These are phyloP conservation scores for Cochlearia excelsa DNA, from an alignment of 345 rosid genomes.

Conservation along the genomic window DNA sequence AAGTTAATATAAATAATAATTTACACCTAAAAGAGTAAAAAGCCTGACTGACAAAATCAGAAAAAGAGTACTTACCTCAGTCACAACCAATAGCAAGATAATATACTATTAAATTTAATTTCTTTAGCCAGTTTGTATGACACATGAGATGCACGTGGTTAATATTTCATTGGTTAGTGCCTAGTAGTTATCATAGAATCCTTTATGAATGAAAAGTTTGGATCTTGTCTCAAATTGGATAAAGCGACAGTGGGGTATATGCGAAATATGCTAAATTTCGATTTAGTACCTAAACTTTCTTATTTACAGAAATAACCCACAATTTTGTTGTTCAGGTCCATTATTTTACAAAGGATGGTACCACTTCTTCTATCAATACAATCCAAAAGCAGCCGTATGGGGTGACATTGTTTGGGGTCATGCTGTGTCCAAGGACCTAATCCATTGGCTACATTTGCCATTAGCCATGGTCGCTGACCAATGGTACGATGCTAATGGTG, in stretches of 20 bases:
- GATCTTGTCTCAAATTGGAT: neutral
- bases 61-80: neutral
- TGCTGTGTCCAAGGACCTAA: conserved; percentile 75
- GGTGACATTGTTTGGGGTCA: conserved; percentile 99
- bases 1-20: too few species aligned
- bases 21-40: neutral
- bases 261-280: conserved; percentile 15
- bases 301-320: neutral
- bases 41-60: neutral
- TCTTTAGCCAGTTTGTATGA: neutral
- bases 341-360: conserved; percentile 76
- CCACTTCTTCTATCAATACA: conserved; percentile 93
- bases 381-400: conserved; percentile 87
- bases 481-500: conserved; percentile 74
- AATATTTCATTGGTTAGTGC: too few species aligned
- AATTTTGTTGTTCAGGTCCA: conserved; percentile 56
- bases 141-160: neutral
- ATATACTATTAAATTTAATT: too few species aligned
- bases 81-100: neutral
- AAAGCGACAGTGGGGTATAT: conserved; percentile 23
- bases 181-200: too few species aligned
- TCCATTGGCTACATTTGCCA: conserved; percentile 91
- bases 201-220: neutral
- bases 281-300: conserved; percentile 2
- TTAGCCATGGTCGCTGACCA: conserved; percentile 72